These are phyloP conservation scores for Ashbya aceris DNA, from an alignment of 1,139 yeast genomes.

Conservation along the genomic window DNA sequence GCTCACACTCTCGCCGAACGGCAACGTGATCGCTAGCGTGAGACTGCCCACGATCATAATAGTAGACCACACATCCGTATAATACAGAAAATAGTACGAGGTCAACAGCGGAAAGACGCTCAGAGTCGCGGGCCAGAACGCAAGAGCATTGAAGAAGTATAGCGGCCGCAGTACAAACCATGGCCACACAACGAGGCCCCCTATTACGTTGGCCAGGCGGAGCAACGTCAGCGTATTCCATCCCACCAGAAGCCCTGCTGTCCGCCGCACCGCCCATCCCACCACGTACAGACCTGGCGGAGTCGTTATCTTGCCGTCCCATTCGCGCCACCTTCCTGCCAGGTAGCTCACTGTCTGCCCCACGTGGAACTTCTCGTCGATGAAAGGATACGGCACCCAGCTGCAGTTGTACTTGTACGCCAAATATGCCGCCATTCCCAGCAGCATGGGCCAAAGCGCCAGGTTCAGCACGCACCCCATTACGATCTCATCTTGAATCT, in stretches of 20 bases:
- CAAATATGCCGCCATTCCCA: constrained; percentile 17
- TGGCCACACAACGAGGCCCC: constrained; percentile 52
- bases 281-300: constrained; percentile 86
- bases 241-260: constrained; percentile 22
- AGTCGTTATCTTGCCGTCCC: constrained; percentile 92
- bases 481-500: constrained; percentile 24
- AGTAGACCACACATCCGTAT: constrained; percentile 92
- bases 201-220: constrained; percentile 53
- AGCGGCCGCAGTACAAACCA: constrained; percentile 31
- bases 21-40: constrained; percentile 32
- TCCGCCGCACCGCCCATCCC: constrained; percentile 41
- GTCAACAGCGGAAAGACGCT: constrained; percentile 60
- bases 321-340: constrained; percentile 45
- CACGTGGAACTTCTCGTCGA: constrained; percentile 79
- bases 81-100: constrained; percentile 67
- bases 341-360: constrained; percentile 69
- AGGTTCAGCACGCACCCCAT: constrained; percentile 22
- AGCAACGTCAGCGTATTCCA: constrained; percentile 37
- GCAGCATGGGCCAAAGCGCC: constrained; percentile 18
- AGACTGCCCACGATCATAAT: constrained; percentile 49
- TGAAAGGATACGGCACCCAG: constrained; percentile 24
- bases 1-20: constrained; percentile 29
- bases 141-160: constrained; percentile 32
- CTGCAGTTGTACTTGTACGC: constrained; percentile 20
- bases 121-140: constrained; percentile 42